Evolutionary conservation across 2,329 filamentous ascomycete species (phyloP).

Genomic region (Clonostachys sp.): DNA sequence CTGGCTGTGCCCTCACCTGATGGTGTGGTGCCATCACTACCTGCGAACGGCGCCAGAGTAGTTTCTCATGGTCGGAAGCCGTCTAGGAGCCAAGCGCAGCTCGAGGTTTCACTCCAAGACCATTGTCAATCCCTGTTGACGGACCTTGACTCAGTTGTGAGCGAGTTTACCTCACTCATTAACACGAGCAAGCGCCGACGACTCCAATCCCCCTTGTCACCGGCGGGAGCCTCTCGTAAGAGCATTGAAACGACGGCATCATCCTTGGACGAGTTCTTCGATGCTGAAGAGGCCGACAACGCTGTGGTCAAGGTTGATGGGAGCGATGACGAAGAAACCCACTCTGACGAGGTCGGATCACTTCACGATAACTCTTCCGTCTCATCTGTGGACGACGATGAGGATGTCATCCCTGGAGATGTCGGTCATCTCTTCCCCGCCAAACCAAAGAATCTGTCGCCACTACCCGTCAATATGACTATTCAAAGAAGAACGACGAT

Average conservation of each 20-base stretch:
- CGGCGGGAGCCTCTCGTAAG: slow-evolving; percentile 38
- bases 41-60: slow-evolving; percentile 21
- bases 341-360: slow-evolving; percentile 50
- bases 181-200: slow-evolving; percentile 76
- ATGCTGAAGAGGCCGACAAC: slow-evolving; percentile 65
- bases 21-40: slow-evolving; percentile 18
- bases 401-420: slow-evolving; percentile 54
- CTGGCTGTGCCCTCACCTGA: slow-evolving; percentile 36
- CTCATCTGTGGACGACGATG: slow-evolving; percentile 56
- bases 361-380: slow-evolving; percentile 52
- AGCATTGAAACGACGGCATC: slow-evolving; percentile 73
- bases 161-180: slow-evolving; percentile 76
- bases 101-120: slow-evolving; percentile 64
- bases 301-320: slow-evolving; percentile 71
- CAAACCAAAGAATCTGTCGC: slow-evolving; percentile 70
- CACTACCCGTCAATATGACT: slow-evolving; percentile 65
- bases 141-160: slow-evolving; percentile 79
- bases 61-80: slow-evolving; percentile 25
- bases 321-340: slow-evolving; percentile 57
- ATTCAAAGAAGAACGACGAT: slow-evolving; percentile 68
- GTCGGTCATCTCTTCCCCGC: slow-evolving; percentile 63
- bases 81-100: slow-evolving; percentile 11
- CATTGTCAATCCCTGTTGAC: slow-evolving; percentile 78
- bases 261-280: slow-evolving; percentile 88
- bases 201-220: slow-evolving; percentile 45